Evolutionary conservation across 768 basidiomycete species (phyloP), one percentile per base, ranked within the genome.

Genomic region (Megacollybia marginata): DNA sequence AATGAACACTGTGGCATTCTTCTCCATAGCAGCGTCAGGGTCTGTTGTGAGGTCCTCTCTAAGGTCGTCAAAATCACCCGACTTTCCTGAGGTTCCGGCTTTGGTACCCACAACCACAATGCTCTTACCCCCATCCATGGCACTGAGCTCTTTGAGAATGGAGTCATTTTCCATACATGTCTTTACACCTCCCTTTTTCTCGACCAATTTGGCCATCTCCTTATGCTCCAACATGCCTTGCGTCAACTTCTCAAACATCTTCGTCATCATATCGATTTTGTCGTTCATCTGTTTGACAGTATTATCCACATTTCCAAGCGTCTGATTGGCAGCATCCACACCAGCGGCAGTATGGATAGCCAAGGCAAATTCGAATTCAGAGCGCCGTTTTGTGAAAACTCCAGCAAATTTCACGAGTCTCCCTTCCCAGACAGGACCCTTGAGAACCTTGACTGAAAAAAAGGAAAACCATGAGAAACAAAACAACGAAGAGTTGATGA

Each of bases 1-100:
- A 13, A 65, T 57, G 48, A 71, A 71, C 3, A 60, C 49, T 4
- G 52, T 56, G 44, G 59, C 42, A 49, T 70, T 69, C 16, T 61
- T 58, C 45, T 54, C 48, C 32, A 68, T 51, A 0, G 63, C 59
- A 3, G 55, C 34, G 10, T 64, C 59, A 16, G 55, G 52, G 23
- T 64, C 61, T 16, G 61, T 55, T 28, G 48, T 48, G 11, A 69
- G 47, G 7, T 66, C 65, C 9, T 55, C 45, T 36, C 58, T 55
- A 31, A 65, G 50, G 6, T 52, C 54, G 8, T 54, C 57, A 5
- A 62, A 48, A 15, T 49, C n/a, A 49, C 31, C 36, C 46, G 32
- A 33, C 2, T 47, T 11, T 33, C 38, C 48, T 28, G 46, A 43
- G 19, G 38, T 47, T 4, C 40, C 46, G 1, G 46, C n/a, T n/a